Conservation (phyloP, 306 rosid genomes). For the Cucumis sativus region DNA sequence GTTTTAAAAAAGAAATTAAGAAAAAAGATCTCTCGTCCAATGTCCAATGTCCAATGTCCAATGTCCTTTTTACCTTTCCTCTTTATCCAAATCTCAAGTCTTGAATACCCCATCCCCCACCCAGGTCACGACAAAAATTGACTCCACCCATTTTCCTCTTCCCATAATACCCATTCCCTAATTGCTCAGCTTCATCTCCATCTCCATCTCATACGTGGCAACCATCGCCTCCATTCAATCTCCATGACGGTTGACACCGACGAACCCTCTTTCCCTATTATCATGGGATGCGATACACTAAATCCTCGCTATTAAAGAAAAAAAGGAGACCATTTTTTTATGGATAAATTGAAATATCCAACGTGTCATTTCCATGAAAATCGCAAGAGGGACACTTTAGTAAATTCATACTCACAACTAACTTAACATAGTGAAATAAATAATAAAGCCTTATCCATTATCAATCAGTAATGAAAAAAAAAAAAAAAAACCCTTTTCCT, state of each 20-base stretch:
- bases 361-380: conserved; percentile 14
- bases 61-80: neutral
- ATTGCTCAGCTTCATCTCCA: neutral
- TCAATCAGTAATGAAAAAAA: neutral
- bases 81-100: conserved; percentile 12
- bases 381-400: conserved; percentile 2
- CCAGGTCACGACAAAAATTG: conserved; percentile 31
- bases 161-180: neutral
- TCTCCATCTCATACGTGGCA: neutral
- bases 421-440: neutral
- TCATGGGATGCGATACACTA: neutral
- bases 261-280: neutral
- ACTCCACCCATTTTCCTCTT: neutral
- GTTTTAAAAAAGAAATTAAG: no score
- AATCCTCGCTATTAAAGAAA: neutral
- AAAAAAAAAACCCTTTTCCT: neutral
- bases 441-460: conserved; percentile 43
- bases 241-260: neutral
- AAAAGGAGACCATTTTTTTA: neutral
- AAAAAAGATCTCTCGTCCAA: neutral
- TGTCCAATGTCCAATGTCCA: neutral
- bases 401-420: neutral
- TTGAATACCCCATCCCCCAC: neutral
- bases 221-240: neutral
- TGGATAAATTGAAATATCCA: neutral